These are phyloP conservation scores for Podospora conica DNA, from an alignment of 495 filamentous ascomycete species.

Conservation along the genomic window DNA sequence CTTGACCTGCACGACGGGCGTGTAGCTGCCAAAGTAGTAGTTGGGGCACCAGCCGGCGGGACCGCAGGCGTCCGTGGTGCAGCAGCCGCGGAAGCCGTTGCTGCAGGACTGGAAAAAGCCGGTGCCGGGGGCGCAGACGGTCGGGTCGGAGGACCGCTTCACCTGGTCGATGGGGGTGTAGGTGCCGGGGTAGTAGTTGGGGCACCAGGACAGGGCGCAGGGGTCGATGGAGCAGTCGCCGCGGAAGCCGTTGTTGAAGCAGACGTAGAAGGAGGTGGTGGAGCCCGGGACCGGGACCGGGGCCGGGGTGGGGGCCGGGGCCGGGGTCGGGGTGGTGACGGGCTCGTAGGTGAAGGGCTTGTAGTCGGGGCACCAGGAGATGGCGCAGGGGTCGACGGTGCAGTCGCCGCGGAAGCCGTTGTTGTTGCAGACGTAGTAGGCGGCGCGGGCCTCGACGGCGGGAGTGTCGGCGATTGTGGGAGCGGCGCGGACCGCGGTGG, in stretches of 20 bases:
- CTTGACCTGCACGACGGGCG: background rate
- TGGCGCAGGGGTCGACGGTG: conserved; percentile 6
- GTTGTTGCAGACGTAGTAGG: conserved; percentile 10
- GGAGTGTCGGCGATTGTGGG: background rate
- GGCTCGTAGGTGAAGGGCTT: conserved; percentile 4
- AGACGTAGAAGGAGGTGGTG: conserved; percentile 2
- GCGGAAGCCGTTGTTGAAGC: conserved; percentile 4
- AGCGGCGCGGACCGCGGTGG: background rate
- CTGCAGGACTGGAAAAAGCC: conserved; percentile 7
- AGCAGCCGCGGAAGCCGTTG: conserved; percentile 9
- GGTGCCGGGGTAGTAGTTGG: background rate
- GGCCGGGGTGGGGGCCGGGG: background rate
- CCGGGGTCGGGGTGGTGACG: background rate
- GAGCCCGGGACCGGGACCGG: background rate
- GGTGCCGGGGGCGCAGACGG: conserved; percentile 6
- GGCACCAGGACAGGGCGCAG: conserved; percentile 4
- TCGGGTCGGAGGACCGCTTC: conserved; percentile 1
- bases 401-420: conserved; percentile 9
- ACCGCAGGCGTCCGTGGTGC: conserved; percentile 5
- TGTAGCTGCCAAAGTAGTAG: conserved; percentile 1
- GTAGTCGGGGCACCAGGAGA: conserved; percentile 11
- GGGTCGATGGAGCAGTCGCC: conserved; percentile 5
- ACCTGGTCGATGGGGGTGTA: background rate
- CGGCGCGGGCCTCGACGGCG: background rate
- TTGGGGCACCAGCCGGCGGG: conserved; percentile 1